These are phyloP conservation scores for Thraustotheca clavata DNA, from an alignment of 352 stramenopile genomes.

Conservation along the genomic window DNA sequence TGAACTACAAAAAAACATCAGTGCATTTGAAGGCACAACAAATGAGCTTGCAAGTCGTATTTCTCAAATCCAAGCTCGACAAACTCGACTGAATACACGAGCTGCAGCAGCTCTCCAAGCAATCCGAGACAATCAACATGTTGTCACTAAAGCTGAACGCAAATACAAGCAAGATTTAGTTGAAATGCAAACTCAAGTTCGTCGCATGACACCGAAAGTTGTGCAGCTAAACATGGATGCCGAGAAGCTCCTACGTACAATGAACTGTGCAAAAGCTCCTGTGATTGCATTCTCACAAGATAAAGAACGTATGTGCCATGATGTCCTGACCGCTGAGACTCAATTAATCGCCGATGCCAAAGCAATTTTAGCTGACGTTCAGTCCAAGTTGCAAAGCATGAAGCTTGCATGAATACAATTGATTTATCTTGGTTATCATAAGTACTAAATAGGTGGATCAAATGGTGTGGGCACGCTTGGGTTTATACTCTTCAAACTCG, in stretches of 20 bases:
- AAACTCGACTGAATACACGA: slow-evolving; percentile 69
- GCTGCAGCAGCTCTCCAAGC: slow-evolving; percentile 64
- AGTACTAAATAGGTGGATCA: neutral
- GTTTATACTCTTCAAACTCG: neutral
- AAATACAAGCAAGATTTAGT: slow-evolving; percentile 68
- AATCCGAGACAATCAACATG: slow-evolving; percentile 73
- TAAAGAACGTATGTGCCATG: slow-evolving; percentile 76
- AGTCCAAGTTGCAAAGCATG: slow-evolving; percentile 38
- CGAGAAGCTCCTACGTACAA: slow-evolving; percentile 42
- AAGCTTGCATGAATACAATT: slow-evolving; percentile 16
- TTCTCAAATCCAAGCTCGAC: slow-evolving; percentile 45
- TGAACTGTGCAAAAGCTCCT: slow-evolving; percentile 12
- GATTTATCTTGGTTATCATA: too few species aligned
- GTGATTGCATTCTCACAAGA: slow-evolving; percentile 34
- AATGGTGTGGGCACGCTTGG: neutral
- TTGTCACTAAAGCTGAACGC: slow-evolving; percentile 60
- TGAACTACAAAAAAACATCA: slow-evolving; percentile 32
- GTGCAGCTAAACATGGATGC: slow-evolving; percentile 58
- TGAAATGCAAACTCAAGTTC: slow-evolving; percentile 45
- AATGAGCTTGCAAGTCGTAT: slow-evolving; percentile 45
- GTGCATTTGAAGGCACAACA: slow-evolving; percentile 29
- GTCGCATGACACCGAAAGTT: slow-evolving; percentile 61
- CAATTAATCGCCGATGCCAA: slow-evolving; percentile 77
- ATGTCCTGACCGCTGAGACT: slow-evolving; percentile 69
- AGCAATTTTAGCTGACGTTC: slow-evolving; percentile 53